Conservation (phyloP, 192 early-diverging fungal genomes). For the Physocladia obscura region DNA sequence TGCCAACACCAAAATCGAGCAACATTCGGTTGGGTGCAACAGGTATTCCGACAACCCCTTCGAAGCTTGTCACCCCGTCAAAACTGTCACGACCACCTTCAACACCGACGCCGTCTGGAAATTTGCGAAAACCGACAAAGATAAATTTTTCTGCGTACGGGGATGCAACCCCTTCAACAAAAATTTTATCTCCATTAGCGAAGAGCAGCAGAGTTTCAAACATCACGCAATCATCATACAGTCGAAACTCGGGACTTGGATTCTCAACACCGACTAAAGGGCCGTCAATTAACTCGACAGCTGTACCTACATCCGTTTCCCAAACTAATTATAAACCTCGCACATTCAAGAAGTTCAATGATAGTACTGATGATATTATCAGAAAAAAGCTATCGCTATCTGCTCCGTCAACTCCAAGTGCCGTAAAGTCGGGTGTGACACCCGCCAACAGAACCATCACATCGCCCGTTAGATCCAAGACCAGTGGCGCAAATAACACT, state of each 20-base stretch:
- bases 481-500: background rate
- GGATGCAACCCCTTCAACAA: too few species aligned
- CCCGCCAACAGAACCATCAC: background rate
- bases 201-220: background rate
- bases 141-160: constrained; percentile 17
- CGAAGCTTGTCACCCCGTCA: background rate
- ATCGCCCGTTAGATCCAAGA: background rate
- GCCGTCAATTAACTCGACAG: too few species aligned
- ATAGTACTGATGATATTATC: background rate
- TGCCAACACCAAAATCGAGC: too few species aligned
- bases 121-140: constrained; percentile 4
- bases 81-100: background rate
- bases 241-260: background rate
- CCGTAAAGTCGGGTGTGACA: background rate
- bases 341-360: constrained; percentile 42
- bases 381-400: background rate
- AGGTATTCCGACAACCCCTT: too few species aligned
- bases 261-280: background rate
- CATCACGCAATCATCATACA: constrained; percentile 8
- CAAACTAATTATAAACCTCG: constrained; percentile 34
- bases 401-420: background rate
- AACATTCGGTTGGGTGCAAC: too few species aligned
- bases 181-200: too few species aligned
- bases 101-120: too few species aligned
- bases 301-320: background rate